A percentile compares a stretch with the other conserved stretches of the same genome.
phyloP scores from a whole-genome alignment of 768 basidiomycete species.

The Boletus reticulatus region DNA sequence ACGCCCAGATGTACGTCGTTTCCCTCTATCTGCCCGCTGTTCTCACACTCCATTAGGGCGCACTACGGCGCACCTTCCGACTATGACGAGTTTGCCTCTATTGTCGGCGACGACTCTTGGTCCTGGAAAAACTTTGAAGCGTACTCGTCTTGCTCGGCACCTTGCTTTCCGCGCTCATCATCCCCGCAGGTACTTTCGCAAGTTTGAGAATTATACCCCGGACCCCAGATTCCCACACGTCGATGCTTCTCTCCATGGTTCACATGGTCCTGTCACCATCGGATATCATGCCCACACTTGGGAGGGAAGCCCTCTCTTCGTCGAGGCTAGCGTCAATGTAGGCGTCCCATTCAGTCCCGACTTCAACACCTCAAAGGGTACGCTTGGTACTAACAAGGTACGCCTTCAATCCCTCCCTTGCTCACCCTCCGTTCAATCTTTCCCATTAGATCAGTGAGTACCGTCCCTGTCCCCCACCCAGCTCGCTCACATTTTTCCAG shows the following conservation, averaged over 20 bases:
- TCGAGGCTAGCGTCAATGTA: constrained; percentile 47
- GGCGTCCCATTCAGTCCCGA: constrained; percentile 55
- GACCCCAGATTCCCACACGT: constrained; percentile 51
- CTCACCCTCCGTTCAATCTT: background rate
- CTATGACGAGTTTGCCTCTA: constrained; percentile 62
- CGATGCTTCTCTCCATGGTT: constrained; percentile 44
- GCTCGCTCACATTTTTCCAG: constrained; percentile 34
- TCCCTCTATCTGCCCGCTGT: background rate
- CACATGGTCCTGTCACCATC: constrained; percentile 54
- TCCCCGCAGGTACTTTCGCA: constrained; percentile 57
- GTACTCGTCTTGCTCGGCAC: constrained; percentile 29
- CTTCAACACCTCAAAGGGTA: constrained; percentile 55
- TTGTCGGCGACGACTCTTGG: constrained; percentile 57
- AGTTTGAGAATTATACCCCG: constrained; percentile 61
- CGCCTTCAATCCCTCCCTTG: constrained; percentile 12
- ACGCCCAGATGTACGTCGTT: constrained; percentile 47
- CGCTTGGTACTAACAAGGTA: constrained; percentile 61
- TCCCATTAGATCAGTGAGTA: constrained; percentile 42
- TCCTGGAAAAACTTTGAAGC: constrained; percentile 47
- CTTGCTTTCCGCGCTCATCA: background rate
- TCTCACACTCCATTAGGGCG: constrained; percentile 30
- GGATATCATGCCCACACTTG: constrained; percentile 56
- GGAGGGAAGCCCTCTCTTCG: constrained; percentile 46
- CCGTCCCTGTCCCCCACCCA: background rate
- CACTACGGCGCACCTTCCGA: constrained; percentile 68